A percentile compares a stretch with the other conserved stretches of the same genome.
phyloP scores from a whole-genome alignment of 2,329 filamentous ascomycete species.

The Aphanoascus verrucosus region DNA sequence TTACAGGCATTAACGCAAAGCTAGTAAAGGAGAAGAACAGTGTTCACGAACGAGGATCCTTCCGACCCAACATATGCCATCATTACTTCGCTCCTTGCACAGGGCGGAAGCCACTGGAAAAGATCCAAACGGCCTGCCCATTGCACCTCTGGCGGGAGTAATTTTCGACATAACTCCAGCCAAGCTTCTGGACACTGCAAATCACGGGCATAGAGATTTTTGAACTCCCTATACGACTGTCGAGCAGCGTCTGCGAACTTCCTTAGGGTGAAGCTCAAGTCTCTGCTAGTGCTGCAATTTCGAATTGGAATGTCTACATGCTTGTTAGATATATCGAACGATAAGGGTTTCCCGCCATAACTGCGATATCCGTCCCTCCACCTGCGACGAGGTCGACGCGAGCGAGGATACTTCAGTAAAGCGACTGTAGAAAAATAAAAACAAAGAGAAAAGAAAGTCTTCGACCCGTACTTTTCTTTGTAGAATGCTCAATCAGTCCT shows the following conservation, averaged over 20 bases:
- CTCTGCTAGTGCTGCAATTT: conserved; percentile 27
- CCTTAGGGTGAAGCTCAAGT: conserved; percentile 26
- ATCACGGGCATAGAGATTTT: conserved; percentile 28
- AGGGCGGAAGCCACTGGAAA: conserved; percentile 28
- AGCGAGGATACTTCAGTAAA: neutral
- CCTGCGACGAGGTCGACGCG: neutral
- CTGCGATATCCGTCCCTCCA: neutral
- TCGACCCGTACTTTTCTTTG: conserved; percentile 24
- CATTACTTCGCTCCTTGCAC: conserved; percentile 28
- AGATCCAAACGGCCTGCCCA: conserved; percentile 27
- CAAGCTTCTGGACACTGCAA: conserved; percentile 27
- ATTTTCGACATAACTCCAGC: conserved; percentile 22
- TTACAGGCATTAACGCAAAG: conserved; percentile 2
- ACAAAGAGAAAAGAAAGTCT: neutral
- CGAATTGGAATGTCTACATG: conserved; percentile 24
- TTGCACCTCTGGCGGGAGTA: conserved; percentile 26
- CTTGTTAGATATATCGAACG: neutral
- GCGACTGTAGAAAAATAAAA: neutral
- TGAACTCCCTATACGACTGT: conserved; percentile 21
- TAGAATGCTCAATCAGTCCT: conserved; percentile 24
- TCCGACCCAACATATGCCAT: conserved; percentile 31
- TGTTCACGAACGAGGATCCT: conserved; percentile 22
- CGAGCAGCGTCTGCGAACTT: conserved; percentile 24
- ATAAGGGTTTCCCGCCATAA: neutral
- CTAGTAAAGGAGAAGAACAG: neutral